A percentile compares a stretch with the other conserved stretches of the same genome.
These are phyloP conservation scores for Areca catechu DNA, from an alignment of 176 grass and related monocot species.

Conservation along the genomic window DNA sequence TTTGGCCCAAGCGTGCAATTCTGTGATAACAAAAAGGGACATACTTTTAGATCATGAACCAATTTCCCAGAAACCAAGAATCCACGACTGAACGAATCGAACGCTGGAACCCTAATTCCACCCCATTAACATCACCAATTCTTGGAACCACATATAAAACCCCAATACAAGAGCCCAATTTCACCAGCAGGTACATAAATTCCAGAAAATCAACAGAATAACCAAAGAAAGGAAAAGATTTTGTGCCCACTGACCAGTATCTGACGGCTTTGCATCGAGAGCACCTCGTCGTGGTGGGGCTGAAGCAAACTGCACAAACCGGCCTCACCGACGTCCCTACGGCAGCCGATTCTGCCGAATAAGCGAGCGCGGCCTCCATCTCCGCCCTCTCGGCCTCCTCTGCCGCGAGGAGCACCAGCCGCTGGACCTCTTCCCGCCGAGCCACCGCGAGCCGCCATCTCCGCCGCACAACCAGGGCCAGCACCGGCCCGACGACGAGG, in stretches of 20 bases:
- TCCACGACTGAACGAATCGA: no score
- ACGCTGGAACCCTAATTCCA: no score
- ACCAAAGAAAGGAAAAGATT: conserved; percentile 12
- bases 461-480: conserved; percentile 19
- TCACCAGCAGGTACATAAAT: background rate
- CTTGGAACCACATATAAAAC: no score
- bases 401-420: conserved; percentile 39
- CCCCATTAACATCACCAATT: no score
- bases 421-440: conserved; percentile 46
- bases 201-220: conserved; percentile 21
- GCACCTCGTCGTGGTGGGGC: conserved; percentile 46
- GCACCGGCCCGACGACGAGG: conserved; percentile 6
- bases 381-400: conserved; percentile 41
- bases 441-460: conserved; percentile 32
- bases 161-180: background rate
- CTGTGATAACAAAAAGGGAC: no score
- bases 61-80: no score
- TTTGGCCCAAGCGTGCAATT: no score
- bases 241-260: conserved; percentile 53
- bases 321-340: conserved; percentile 21
- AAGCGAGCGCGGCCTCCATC: conserved; percentile 26
- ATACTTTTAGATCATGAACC: no score
- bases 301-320: conserved; percentile 52
- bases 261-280: conserved; percentile 72
- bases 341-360: background rate